Evolutionary conservation across 2,329 filamentous ascomycete genomes (phyloP), one percentile per base, ranked within the genome.

Genomic region (Stachybotrys echinatus): DNA sequence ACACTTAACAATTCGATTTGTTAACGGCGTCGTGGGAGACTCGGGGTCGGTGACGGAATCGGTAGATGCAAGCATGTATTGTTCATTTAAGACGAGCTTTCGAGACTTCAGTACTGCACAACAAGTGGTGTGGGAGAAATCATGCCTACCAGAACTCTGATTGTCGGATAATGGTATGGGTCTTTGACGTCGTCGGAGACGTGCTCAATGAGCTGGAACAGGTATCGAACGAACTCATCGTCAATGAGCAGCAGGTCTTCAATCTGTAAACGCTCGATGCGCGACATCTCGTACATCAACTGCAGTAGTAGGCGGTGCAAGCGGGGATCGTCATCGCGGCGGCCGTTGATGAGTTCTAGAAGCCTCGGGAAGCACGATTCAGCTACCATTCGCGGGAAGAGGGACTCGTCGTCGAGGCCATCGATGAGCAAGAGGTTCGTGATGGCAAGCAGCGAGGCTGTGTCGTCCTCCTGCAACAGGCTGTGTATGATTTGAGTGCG

Each of bases 111-210:
- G 23, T 57, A 64, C 47, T 63, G 59, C 50, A 37, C 45, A 10
- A 20, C 6, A 19, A 23, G 18, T 22, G 23, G 23, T 19, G 14
- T 38, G 22, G 17, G 18, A 38, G 27, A 21, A n/a, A 8, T 19
- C 40, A 47, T 44, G 74, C 85, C 66, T 71, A 95, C 91, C 71
- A 99, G 68, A 46, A 97, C 92, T 55, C 92, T 83, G 62, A 99
- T 96, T 43, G 96, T 87, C 6, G 90, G 88, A 65, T 96, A 97
- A 66, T 97, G 92, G 66, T 96, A 99, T 1, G 92, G 92, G 66
- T 97, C 94, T 57, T 90, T 83, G 20, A 82, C 85, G 67, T 97
- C 92, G 65, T 92, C 84, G 6, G 90, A 94, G 5, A 92, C 76
- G 54, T 88, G 81, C 70, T 97, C 92, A 61, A 96, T 92, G 50